phyloP scores from a whole-genome alignment of 163 green algal species.

The Coccomyxa subellipsoidea region DNA sequence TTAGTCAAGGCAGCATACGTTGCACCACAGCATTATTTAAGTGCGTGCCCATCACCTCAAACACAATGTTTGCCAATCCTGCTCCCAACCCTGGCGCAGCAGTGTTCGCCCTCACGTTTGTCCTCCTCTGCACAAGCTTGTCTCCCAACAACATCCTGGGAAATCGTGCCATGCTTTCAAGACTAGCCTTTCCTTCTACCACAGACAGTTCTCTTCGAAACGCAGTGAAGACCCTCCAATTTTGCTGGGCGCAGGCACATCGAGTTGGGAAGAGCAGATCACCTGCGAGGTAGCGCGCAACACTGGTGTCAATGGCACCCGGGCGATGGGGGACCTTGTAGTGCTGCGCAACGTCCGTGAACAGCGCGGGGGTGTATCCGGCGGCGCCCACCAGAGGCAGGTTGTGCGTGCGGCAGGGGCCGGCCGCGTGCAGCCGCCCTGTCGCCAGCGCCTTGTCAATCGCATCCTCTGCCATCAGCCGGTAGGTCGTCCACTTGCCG shows the following conservation, averaged over 20 bases:
- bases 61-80: no score
- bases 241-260: no score
- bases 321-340: constrained; percentile 69
- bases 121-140: no score
- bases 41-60: no score
- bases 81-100: no score
- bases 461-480: constrained; percentile 87
- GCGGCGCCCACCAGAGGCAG: constrained; percentile 59
- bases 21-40: no score
- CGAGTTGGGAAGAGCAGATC: background rate
- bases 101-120: no score
- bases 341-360: constrained; percentile 75
- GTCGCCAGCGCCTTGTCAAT: constrained; percentile 64
- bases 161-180: no score
- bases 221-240: no score
- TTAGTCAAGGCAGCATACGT: background rate
- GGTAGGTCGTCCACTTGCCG: constrained; percentile 99
- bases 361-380: constrained; percentile 59
- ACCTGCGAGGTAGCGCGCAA: constrained; percentile 70
- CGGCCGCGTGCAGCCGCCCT: constrained; percentile 17
- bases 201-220: no score
- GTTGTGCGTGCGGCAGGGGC: constrained; percentile 42
- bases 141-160: no score
- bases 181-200: no score
- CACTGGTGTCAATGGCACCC: constrained; percentile 60